Conservation (phyloP, 306 rosid species). For the Citrullus mucosospermus region DNA sequence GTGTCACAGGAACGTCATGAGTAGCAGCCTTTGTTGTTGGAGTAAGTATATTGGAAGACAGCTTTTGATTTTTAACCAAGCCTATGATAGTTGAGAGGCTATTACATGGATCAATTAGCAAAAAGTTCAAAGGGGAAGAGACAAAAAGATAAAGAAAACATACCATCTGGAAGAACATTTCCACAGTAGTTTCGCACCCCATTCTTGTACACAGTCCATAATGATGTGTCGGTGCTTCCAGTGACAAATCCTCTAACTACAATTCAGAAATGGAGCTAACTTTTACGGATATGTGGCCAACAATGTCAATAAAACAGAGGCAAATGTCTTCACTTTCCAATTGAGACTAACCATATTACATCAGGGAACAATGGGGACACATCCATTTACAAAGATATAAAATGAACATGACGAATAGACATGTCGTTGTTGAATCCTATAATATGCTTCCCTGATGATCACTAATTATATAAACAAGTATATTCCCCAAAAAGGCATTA, state of each 20-base stretch:
- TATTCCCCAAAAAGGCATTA: not conserved
- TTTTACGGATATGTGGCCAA: conserved; percentile 7
- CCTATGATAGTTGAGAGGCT: conserved; percentile 29
- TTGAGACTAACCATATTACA: not conserved
- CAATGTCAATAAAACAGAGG: not conserved
- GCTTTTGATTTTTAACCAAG: conserved; percentile 75
- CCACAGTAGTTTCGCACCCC: conserved; percentile 78
- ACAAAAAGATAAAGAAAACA: not conserved
- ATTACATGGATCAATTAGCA: not conserved
- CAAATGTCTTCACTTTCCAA: not conserved
- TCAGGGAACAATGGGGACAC: not conserved
- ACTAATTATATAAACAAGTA: not conserved
- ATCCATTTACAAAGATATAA: not conserved
- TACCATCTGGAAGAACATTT: conserved; percentile 78
- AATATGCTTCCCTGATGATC: not conserved
- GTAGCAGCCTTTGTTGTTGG: conserved; percentile 93
- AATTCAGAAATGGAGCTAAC: conserved; percentile 13
- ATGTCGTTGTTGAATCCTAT: not conserved
- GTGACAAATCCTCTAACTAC: conserved; percentile 89
- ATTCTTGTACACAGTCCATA: conserved; percentile 85
- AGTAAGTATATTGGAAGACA: conserved; percentile 64
- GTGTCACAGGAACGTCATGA: conserved; percentile 85
- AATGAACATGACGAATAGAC: not conserved
- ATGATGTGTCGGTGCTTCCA: conserved; percentile 94
- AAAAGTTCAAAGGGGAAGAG: not conserved